phyloP scores from a whole-genome alignment of 2,329 filamentous ascomycete species.

The Trichoderma guizhouense region DNA sequence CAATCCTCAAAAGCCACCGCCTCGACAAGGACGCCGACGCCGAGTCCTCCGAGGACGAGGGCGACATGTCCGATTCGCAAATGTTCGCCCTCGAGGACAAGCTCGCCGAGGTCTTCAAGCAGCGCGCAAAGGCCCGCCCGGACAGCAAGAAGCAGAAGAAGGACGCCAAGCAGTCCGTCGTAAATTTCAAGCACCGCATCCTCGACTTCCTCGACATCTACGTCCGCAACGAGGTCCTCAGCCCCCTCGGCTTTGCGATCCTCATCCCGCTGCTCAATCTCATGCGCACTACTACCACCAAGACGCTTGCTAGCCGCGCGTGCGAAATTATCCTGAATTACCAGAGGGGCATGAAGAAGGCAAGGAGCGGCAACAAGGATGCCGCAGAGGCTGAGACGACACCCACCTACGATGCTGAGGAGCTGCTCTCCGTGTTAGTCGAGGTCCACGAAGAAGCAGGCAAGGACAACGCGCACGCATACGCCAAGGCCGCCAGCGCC shows the following conservation, averaged over 20 bases:
- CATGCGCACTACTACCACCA: conserved; percentile 71
- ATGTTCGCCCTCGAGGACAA: conserved; percentile 88
- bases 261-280: conserved; percentile 74
- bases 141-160: conserved; percentile 81
- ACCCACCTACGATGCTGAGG: conserved; percentile 30
- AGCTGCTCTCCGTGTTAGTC: conserved; percentile 57
- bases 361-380: conserved; percentile 31
- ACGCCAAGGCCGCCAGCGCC: conserved; percentile 71
- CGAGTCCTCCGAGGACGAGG: conserved; percentile 59
- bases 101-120: conserved; percentile 79
- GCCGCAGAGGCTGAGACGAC: not conserved
- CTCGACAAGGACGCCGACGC: conserved; percentile 57
- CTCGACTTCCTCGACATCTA: conserved; percentile 85
- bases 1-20: conserved; percentile 70
- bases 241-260: conserved; percentile 63
- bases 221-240: conserved; percentile 71
- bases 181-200: conserved; percentile 93
- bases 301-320: conserved; percentile 71
- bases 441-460: conserved; percentile 67
- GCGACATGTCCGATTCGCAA: conserved; percentile 91
- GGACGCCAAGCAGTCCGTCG: conserved; percentile 81
- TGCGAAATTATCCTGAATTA: conserved; percentile 69
- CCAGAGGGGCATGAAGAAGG: conserved; percentile 64
- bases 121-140: conserved; percentile 59
- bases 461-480: conserved; percentile 63